A percentile compares a stretch with the other conserved stretches of the same genome.
phyloP scores from a whole-genome alignment of 306 rosid species.

The Quercus gilva region DNA sequence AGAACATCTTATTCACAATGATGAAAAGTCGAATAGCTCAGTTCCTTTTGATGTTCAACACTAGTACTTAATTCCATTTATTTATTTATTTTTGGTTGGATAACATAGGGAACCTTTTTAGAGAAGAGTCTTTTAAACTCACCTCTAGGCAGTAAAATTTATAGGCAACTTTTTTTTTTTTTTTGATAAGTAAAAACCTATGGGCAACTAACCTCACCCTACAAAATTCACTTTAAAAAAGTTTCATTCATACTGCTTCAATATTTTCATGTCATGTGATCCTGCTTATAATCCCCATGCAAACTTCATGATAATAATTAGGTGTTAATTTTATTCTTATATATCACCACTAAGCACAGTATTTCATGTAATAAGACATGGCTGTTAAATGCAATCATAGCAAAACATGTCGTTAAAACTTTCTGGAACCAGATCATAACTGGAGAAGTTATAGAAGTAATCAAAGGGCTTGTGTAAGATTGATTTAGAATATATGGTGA shows the following conservation, averaged over 20 bases:
- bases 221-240: background rate
- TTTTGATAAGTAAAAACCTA: too few relatives aligned
- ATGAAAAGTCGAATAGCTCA: background rate
- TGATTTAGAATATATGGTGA: background rate
- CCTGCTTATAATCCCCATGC: background rate
- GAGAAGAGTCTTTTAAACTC: too few relatives aligned
- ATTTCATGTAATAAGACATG: background rate
- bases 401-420: background rate
- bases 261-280: background rate
- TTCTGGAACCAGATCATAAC: background rate
- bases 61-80: background rate
- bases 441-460: background rate
- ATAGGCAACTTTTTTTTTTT: too few relatives aligned
- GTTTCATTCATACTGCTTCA: background rate
- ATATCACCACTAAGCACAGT: background rate
- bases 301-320: background rate
- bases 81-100: too few relatives aligned
- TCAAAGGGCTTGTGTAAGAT: background rate
- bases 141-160: too few relatives aligned
- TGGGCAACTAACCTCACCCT: too few relatives aligned
- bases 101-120: too few relatives aligned
- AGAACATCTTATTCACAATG: too few relatives aligned
- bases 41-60: background rate
- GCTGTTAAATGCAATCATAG: background rate
- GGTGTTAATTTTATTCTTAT: background rate